Evolutionary conservation across 306 rosid species (phyloP), one percentile per base, ranked within the genome.

Genomic region (Dalbergia cochinchinensis): DNA sequence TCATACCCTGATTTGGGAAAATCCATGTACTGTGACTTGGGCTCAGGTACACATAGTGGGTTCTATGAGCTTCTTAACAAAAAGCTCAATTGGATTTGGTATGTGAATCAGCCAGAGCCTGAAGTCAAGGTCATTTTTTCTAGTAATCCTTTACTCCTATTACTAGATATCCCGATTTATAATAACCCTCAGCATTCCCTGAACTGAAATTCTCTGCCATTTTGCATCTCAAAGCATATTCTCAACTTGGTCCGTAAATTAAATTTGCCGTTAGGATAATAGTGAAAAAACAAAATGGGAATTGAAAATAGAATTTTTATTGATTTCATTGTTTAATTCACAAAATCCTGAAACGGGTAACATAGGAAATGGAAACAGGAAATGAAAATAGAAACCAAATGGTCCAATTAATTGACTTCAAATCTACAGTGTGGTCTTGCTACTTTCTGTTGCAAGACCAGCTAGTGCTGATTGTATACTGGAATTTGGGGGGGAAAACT

Each of bases 11-110:
- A 92, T 41, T 82, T 94, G 16, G 98, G 97, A 57, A 91, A 91
- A 72, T 88, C 94, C 86, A 83, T 92, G 91, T 94, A 91, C 87
- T 94, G 91, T 77, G 85, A 92, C 59, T 83, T 92, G 79, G 92
- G 90, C 59, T 83, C 85, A 11, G 88, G 89, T 6, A 84, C 91
- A 76, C 99, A 92, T 85, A 59, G 47, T 41, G 94, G 77, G 47
- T 48, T 92, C 37, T 92, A 92, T 65, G 99, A 94, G 86, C 94
- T 94, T 62, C 84, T 34, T 1, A 81, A 90, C 69, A 85, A 84
- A 64, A 91, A 82, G 84, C 75, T 94, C 60, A 92, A 94, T 20
- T 94, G 99, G 97, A 64, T 94, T 86, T 94, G 97, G 95, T 91
- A 90, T 79, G 85, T 91, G 68, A 88, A 88, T 69, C 97, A 87